Conservation (phyloP, 345 rosid species). For the Arabidopsis suecica region DNA sequence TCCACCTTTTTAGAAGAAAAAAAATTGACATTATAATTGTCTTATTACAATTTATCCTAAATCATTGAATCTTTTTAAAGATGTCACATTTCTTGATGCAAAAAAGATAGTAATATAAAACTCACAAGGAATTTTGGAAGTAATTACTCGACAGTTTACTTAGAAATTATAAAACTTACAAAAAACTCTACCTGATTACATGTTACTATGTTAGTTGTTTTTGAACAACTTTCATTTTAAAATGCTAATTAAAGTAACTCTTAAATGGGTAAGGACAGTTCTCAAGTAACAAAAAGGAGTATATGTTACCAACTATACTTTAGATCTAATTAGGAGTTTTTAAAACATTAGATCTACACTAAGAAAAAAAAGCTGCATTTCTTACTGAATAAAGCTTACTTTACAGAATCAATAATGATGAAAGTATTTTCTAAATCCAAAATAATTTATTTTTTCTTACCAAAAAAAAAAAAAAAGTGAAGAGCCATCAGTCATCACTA, state of each 20-base stretch:
- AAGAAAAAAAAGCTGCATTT: constrained; percentile 18
- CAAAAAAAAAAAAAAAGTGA: not conserved
- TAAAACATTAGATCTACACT: constrained; percentile 37
- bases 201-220: constrained; percentile 20
- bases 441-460: not conserved
- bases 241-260: constrained; percentile 10
- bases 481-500: constrained; percentile 41
- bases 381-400: constrained; percentile 38
- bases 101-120: not conserved
- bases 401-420: constrained; percentile 37
- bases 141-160: constrained; percentile 25
- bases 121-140: constrained; percentile 6
- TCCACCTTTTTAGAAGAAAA: constrained; percentile 61
- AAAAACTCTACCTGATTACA: constrained; percentile 21
- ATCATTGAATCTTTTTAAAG: not conserved
- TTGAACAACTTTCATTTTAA: not conserved
- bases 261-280: constrained; percentile 6
- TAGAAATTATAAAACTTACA: constrained; percentile 17
- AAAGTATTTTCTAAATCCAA: constrained; percentile 13
- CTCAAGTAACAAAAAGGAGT: not conserved
- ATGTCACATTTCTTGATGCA: not conserved
- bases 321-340: constrained; percentile 19
- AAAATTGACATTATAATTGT: not conserved
- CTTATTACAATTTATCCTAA: not conserved
- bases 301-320: constrained; percentile 5